Conservation (phyloP, 2,329 filamentous ascomycete species). For the Venturiaceae sp. region DNA sequence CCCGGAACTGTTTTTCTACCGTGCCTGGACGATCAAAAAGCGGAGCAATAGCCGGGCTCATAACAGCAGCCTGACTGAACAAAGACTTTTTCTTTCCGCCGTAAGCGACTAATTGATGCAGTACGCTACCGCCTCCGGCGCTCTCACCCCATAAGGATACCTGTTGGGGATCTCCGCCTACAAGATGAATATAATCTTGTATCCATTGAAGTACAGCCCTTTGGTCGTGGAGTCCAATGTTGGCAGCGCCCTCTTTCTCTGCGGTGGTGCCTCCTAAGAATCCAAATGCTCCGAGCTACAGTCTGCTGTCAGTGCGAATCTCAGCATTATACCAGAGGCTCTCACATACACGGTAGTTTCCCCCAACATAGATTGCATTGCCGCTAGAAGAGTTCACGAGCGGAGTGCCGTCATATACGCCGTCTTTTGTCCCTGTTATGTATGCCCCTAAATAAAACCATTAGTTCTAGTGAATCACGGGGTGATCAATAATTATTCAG, state of each 20-base stretch:
- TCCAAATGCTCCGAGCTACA: slow-evolving; percentile 28
- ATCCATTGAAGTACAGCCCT: slow-evolving; percentile 40
- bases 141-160: slow-evolving; percentile 43
- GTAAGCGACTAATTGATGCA: slow-evolving; percentile 39
- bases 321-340: background rate
- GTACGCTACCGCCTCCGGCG: slow-evolving; percentile 39
- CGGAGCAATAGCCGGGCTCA: slow-evolving; percentile 18
- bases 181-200: slow-evolving; percentile 32
- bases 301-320: background rate
- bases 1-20: slow-evolving; percentile 3
- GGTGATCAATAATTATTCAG: background rate
- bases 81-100: slow-evolving; percentile 34
- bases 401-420: slow-evolving; percentile 1
- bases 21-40: slow-evolving; percentile 1
- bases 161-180: slow-evolving; percentile 35
- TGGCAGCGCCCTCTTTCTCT: slow-evolving; percentile 32
- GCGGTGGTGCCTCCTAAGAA: slow-evolving; percentile 38
- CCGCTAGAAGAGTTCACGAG: slow-evolving; percentile 17
- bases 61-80: slow-evolving; percentile 27
- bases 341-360: slow-evolving; percentile 33
- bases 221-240: slow-evolving; percentile 30
- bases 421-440: slow-evolving; percentile 5
- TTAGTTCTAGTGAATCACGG: too few relatives aligned
- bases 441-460: background rate
- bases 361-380: slow-evolving; percentile 35